Evolutionary conservation across 768 basidiomycete species (phyloP).

Genomic region (Rhizopogon vesiculosus): DNA sequence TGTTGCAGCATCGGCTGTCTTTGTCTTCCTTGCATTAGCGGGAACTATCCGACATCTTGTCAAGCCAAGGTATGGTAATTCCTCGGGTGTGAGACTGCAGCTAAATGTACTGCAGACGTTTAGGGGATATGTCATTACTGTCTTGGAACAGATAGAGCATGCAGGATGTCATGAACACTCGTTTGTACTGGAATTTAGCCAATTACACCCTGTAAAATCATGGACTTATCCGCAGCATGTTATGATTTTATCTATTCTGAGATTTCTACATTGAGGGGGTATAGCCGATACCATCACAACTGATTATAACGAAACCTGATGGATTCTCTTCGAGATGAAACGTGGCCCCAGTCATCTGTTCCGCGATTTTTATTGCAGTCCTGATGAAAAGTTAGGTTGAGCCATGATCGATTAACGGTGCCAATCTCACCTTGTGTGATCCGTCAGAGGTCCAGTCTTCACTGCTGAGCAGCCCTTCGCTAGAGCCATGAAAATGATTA

Average conservation of each 20-base stretch:
- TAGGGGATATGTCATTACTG: conserved; percentile 83
- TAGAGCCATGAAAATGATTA: conserved; percentile 72
- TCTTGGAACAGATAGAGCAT: conserved; percentile 67
- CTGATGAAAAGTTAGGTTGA: conserved; percentile 19
- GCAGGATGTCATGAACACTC: conserved; percentile 3
- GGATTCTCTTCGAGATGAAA: conserved; percentile 50
- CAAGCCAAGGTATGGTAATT: conserved; percentile 70
- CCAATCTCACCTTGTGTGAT: conserved; percentile 58
- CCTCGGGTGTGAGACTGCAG: background rate
- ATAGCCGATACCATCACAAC: conserved; percentile 65
- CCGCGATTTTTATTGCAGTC: conserved; percentile 70
- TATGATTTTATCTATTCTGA: conserved; percentile 20
- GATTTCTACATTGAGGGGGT: conserved; percentile 13
- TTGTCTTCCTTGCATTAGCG: conserved; percentile 80
- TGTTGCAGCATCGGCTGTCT: conserved; percentile 82
- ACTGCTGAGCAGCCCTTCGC: conserved; percentile 61
- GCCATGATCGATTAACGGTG: background rate
- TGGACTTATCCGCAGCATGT: conserved; percentile 3
- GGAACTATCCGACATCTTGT: conserved; percentile 91
- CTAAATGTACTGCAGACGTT: conserved; percentile 43
- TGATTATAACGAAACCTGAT: conserved; percentile 39
- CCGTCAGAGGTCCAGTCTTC: conserved; percentile 48
- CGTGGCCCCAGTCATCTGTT: conserved; percentile 61
- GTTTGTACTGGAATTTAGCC: conserved; percentile 13
- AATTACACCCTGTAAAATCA: conserved; percentile 18